These are phyloP conservation scores for Mucuna pruriens DNA, from an alignment of 306 rosid genomes.

Conservation along the genomic window DNA sequence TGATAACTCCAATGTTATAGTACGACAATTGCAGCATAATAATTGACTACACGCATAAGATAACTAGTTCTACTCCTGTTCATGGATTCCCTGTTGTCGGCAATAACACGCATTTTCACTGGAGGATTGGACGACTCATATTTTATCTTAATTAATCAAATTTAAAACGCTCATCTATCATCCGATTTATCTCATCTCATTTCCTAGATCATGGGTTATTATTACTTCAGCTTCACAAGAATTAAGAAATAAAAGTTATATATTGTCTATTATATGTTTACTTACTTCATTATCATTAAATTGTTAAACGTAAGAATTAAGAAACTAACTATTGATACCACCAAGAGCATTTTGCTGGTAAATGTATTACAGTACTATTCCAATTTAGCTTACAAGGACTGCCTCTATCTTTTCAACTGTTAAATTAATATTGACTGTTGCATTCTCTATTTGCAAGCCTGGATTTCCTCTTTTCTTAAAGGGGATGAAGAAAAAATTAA, in stretches of 20 bases:
- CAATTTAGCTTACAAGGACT: too few relatives aligned
- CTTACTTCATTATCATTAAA: neutral
- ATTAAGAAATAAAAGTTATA: neutral
- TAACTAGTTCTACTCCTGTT: neutral
- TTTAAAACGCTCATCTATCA: too few relatives aligned
- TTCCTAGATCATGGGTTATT: neutral
- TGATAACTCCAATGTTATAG: neutral
- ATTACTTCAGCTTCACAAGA: neutral
- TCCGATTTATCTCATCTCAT: too few relatives aligned
- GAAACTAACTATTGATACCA: neutral
- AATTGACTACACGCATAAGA: neutral
- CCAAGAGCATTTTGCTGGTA: neutral
- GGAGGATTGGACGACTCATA: too few relatives aligned
- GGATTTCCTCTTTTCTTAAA: conserved; percentile 9
- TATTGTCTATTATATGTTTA: neutral
- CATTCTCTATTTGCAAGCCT: conserved; percentile 13
- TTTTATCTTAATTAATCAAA: too few relatives aligned
- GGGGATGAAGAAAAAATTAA: neutral
- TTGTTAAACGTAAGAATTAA: neutral
- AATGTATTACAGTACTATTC: neutral
- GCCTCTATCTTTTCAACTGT: conserved; percentile 9
- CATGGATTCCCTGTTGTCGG: neutral
- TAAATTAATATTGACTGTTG: neutral
- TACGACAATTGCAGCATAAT: neutral
- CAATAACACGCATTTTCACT: too few relatives aligned